Evolutionary conservation across 768 basidiomycete genomes (phyloP).

Genomic region (Coprinopsis cinerea): DNA sequence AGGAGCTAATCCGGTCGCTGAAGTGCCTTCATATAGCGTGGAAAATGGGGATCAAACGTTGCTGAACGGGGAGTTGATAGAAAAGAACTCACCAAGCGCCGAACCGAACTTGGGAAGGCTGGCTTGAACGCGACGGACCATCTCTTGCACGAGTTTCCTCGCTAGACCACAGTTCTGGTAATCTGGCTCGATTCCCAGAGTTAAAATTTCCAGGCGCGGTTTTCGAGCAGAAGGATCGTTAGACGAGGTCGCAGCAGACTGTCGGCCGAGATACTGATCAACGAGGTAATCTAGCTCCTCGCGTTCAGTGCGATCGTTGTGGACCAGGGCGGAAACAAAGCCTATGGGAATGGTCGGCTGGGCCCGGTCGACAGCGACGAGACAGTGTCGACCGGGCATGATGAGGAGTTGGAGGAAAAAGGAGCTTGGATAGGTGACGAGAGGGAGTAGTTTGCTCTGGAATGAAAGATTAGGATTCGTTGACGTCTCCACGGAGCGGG

Average conservation of each 20-base stretch:
- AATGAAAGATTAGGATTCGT: background rate
- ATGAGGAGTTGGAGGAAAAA: conserved; percentile 44
- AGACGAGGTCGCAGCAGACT: no score
- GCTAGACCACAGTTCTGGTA: conserved; percentile 40
- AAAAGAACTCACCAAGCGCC: no score
- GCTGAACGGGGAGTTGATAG: no score
- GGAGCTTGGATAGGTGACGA: conserved; percentile 33
- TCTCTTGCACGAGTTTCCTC: conserved; percentile 28
- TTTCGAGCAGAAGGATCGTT: conserved; percentile 13
- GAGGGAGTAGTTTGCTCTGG: conserved; percentile 31
- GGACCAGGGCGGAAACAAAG: conserved; percentile 37
- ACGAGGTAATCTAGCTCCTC: conserved; percentile 2
- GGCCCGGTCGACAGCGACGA: conserved; percentile 30
- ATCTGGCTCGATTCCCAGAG: conserved; percentile 43
- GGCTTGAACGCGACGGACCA: conserved; percentile 1
- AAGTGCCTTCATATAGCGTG: no score
- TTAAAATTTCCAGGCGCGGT: conserved; percentile 42
- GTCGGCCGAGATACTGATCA: conserved; percentile 4
- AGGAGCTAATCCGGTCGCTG: background rate
- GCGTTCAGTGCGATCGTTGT: conserved; percentile 8
- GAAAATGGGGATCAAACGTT: no score
- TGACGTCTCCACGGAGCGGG: background rate
- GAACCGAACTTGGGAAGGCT: background rate
- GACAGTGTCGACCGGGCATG: conserved; percentile 33
- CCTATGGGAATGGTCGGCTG: conserved; percentile 29